Percentiles rank a stretch among this genome's conserved stretches.
Conservation (phyloP, 169 alveolate genomes). For the Eimeria necatrix region DNA sequence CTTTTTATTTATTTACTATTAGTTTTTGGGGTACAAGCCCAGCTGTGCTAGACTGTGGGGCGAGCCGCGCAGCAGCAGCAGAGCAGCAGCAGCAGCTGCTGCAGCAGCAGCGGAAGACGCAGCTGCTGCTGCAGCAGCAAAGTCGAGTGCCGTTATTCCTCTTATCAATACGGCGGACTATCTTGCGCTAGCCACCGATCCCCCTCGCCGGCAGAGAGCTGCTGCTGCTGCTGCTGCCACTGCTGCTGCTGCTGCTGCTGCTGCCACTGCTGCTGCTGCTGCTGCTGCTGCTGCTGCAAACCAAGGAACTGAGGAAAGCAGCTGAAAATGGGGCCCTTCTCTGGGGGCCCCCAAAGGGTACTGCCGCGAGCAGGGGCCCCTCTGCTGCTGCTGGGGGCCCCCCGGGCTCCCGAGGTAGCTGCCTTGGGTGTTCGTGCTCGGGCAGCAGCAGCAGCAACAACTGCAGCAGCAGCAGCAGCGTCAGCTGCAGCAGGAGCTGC, state of each 20-base stretch:
- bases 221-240: slow-evolving; percentile 12
- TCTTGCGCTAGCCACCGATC: no score
- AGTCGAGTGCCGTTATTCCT: no score
- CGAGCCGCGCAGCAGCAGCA: no score
- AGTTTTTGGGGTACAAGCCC: no score
- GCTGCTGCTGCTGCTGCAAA: slow-evolving; percentile 28
- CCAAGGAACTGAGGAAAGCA: neutral
- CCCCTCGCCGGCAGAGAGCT: no score
- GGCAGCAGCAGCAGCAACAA: neutral
- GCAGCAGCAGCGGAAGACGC: no score
- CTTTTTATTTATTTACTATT: no score
- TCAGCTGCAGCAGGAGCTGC: neutral
- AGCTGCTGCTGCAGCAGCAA: no score
- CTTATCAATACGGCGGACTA: no score
- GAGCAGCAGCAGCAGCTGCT: no score
- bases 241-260: slow-evolving; percentile 32
- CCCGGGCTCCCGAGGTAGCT: neutral
- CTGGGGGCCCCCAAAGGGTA: neutral
- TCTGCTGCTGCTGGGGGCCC: neutral
- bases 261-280: slow-evolving; percentile 32
- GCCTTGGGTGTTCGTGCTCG: neutral
- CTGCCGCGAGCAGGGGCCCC: neutral
- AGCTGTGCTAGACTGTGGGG: no score
- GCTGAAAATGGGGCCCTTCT: neutral
- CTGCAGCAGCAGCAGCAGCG: neutral